Evolutionary conservation across 2,329 filamentous ascomycete species (phyloP), one percentile per base, ranked within the genome.

Genomic region (Aureobasidium lini): DNA sequence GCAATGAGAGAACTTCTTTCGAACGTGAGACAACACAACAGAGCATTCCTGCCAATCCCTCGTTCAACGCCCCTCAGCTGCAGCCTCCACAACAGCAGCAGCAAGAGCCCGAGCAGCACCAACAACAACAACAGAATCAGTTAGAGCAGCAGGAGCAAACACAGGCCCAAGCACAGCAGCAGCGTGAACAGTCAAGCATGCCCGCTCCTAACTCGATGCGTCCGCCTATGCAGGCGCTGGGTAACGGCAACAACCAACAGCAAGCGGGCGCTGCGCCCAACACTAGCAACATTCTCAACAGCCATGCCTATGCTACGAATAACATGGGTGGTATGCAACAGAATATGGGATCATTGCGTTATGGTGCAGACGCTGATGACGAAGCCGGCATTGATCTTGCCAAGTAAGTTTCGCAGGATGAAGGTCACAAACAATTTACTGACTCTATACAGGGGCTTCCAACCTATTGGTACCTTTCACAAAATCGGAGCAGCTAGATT

Each of bases 391-490:
- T 78, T 60, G 77, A 79, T 69, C 69, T 79, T 47, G 75, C 73
- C 47, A 79, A 78, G 77, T 79, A 69, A 71, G 75, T 71, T 18
- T 15, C 34, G n/a, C 4, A 39, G 11, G 10, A 31, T 13, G 15
- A 42, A 6, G 15, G 15, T 34, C 23, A 40, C 23, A 15, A 10
- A 31, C 15, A 29, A 40, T n/a, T 37, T 2, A 40, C 60, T 43
- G 53, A 62, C 62, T 40, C 36, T 8, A 16, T 36, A 28, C 61
- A 79, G 76, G 69, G 77, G 77, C 28, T 79, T 79, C 67, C 75
- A 78, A 62, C 76, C 76, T 36, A 79, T 79, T 52, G 76, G 76
- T 31, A 72, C 73, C 2, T 79, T 77, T 64, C 77, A 79, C 60
- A 69, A 72, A 62, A 63, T 63, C 18, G 60, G 60, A 40, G 60